Conservation (phyloP, 768 basidiomycete species). For the Hirschioporus abietinus region DNA sequence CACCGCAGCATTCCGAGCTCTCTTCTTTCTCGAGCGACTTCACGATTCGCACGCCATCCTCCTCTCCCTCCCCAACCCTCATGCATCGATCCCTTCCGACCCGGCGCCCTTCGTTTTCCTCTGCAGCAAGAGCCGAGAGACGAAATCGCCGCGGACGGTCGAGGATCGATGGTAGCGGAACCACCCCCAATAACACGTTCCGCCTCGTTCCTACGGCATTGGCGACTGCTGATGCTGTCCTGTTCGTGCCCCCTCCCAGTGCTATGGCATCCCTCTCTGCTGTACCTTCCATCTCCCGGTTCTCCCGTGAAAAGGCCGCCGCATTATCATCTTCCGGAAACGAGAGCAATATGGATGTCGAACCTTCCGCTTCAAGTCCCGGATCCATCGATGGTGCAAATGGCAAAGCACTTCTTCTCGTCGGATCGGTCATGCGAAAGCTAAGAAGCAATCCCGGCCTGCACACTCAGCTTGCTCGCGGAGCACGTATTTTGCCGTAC, state of each 20-base stretch:
- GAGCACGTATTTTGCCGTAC: constrained; percentile 53
- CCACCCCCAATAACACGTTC: constrained; percentile 19
- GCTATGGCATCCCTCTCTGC: constrained; percentile 4
- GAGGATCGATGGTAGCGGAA: background rate
- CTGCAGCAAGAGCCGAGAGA: background rate
- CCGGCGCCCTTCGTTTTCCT: background rate
- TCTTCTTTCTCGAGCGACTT: constrained; percentile 30
- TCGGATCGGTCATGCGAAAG: constrained; percentile 42
- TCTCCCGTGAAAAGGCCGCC: constrained; percentile 10
- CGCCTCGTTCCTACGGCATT: constrained; percentile 46
- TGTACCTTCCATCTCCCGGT: constrained; percentile 15
- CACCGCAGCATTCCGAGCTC: background rate
- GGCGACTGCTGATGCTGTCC: constrained; percentile 47
- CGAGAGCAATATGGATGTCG: background rate
- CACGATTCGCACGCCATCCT: constrained; percentile 27
- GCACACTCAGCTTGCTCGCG: constrained; percentile 33
- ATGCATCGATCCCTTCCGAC: constrained; percentile 4
- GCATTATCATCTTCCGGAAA: constrained; percentile 10
- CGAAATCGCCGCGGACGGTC: background rate
- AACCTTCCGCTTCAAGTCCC: background rate
- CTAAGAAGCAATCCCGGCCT: constrained; percentile 35
- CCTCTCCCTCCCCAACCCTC: constrained; percentile 14
- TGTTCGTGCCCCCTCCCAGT: constrained; percentile 30
- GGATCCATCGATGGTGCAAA: constrained; percentile 6
- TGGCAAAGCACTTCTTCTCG: constrained; percentile 36